Base-by-base conservation (phyloP, 768 basidiomycete genomes). In the Serpula lacrymans region DNA sequence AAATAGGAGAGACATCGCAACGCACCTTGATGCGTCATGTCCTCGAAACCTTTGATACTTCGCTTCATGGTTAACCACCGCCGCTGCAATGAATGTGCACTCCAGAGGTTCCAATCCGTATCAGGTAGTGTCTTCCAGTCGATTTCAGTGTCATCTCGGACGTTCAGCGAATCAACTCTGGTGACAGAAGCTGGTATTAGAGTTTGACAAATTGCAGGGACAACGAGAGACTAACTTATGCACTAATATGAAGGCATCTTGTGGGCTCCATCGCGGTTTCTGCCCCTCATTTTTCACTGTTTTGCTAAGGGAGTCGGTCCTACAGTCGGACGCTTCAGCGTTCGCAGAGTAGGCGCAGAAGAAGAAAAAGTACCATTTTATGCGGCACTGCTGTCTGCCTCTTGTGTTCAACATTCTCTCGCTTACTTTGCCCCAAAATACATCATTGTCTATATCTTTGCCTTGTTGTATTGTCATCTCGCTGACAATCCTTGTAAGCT, bases 11-110 rank as follows among this genome's bases (percentile, higher is more conserved):
- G 20, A 29, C n/a, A 22, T 32, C 12, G 31, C 30, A 29, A 57
- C 69, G 17, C 38, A 84, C 88, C 88, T 64, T 78, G 73, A 55
- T 87, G 84, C 2, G 83, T 74, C 87, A 90, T 89, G 34, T 85
- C 76, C 57, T 88, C 86, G 49, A 77, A 74, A 14, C 84, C 86
- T 56, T 84, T 85, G 43, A 90, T 74, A 39, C 83, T 66, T 42
- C 74, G 71, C 54, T 90, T 90, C 80, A 90, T 78, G 1, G 83
- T 83, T 34, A 80, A 55, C 88, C 88, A 91, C 35, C 86, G 80
- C 27, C 86, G 74, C 49, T 89, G 88, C 25, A 91, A 65, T 11
- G 75, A 70, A 53, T 91, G 88, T 0, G 85, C 78, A 57, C 88
- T 90, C 85, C 85, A 90, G 7, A 88, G 55, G 51, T 90, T 88